phyloP scores from a whole-genome alignment of 2,329 filamentous ascomycete genomes.

The Scolecobasidium constrictum region DNA sequence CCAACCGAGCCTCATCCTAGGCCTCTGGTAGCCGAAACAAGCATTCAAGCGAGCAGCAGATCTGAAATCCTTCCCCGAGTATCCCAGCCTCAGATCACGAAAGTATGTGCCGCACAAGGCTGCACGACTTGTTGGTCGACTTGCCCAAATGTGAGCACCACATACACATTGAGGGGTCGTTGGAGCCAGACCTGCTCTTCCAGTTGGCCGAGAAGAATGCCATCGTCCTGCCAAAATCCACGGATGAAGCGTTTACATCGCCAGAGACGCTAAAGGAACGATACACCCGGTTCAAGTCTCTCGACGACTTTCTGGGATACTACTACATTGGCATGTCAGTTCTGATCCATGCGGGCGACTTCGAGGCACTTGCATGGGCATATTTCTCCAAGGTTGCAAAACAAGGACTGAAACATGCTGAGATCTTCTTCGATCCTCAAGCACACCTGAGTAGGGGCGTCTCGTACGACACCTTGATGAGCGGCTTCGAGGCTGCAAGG shows the following conservation, averaged over 20 bases:
- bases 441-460: slow-evolving; percentile 57
- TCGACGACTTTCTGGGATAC: slow-evolving; percentile 69
- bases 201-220: slow-evolving; percentile 55
- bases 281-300: slow-evolving; percentile 56
- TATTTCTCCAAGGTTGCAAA: slow-evolving; percentile 56
- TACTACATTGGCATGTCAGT: slow-evolving; percentile 70
- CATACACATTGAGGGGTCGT: slow-evolving; percentile 66
- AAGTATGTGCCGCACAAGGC: slow-evolving; percentile 43
- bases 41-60: not conserved
- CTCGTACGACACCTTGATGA: slow-evolving; percentile 50
- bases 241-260: slow-evolving; percentile 54
- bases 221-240: slow-evolving; percentile 43
- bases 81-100: not conserved
- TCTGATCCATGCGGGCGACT: slow-evolving; percentile 54
- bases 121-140: slow-evolving; percentile 49
- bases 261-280: slow-evolving; percentile 47
- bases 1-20: too few species aligned
- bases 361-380: slow-evolving; percentile 58
- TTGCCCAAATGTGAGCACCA: slow-evolving; percentile 77
- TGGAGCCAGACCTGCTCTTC: slow-evolving; percentile 62
- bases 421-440: slow-evolving; percentile 75
- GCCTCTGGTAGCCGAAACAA: not conserved
- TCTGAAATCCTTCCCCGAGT: not conserved
- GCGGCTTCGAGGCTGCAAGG: slow-evolving; percentile 52
- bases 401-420: slow-evolving; percentile 60